Evolutionary conservation across 2,329 filamentous ascomycete genomes (phyloP).

Genomic region (Leptoxyphium fumago): DNA sequence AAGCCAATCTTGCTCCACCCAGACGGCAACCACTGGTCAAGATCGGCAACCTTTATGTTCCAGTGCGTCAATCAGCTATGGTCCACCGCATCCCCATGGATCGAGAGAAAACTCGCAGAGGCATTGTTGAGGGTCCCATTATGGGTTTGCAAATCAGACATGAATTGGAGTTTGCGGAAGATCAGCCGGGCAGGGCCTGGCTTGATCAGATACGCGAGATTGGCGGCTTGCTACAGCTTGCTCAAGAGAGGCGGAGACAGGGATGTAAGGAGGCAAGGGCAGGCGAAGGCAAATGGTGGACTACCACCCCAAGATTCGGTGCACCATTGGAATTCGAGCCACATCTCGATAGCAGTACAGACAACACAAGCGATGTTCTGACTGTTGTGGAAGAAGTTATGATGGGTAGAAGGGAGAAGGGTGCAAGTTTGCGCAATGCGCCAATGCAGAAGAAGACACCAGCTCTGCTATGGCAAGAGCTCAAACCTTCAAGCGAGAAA

Average conservation of each 20-base stretch:
- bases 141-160: conserved; percentile 40
- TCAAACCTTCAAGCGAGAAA: conserved; percentile 32
- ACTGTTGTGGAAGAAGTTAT: conserved; percentile 13
- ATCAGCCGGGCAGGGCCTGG: conserved; percentile 14
- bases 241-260: conserved; percentile 45
- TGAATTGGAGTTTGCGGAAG: conserved; percentile 37
- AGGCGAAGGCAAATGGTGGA: conserved; percentile 48
- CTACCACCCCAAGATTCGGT: conserved; percentile 40
- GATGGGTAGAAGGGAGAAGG: conserved; percentile 9
- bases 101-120: conserved; percentile 35
- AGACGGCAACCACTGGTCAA: conserved; percentile 31
- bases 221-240: conserved; percentile 41
- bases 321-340: conserved; percentile 30
- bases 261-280: conserved; percentile 34
- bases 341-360: conserved; percentile 18
- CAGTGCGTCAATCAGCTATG: conserved; percentile 41
- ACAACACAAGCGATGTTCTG: conserved; percentile 10
- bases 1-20: conserved; percentile 35
- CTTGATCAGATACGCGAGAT: conserved; percentile 44
- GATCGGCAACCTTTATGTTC: conserved; percentile 32
- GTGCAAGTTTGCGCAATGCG: conserved; percentile 9
- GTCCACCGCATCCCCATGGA: conserved; percentile 40
- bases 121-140: conserved; percentile 44
- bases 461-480: conserved; percentile 37
- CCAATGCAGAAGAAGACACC: conserved; percentile 24